Evolutionary conservation across 2,329 filamentous ascomycete species (phyloP).

Genomic region (Diatrype stigma): DNA sequence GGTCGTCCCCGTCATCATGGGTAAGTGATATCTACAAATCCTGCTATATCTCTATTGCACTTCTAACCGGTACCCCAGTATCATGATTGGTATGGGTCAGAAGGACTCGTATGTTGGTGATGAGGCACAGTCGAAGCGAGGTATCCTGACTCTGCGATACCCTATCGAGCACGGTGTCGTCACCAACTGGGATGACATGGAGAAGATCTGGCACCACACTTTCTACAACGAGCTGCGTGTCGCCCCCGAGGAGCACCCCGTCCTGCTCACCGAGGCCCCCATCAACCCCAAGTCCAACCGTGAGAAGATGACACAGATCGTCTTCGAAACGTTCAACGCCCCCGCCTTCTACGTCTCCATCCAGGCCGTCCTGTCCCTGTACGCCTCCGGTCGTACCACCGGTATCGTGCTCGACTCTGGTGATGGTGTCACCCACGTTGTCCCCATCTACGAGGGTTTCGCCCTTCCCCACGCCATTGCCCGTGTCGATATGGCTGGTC

Average conservation of each 20-base stretch:
- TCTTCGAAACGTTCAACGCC: conserved; percentile 99
- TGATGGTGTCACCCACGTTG: conserved; percentile 99
- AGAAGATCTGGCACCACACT: conserved; percentile 99
- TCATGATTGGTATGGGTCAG: conserved; percentile 99
- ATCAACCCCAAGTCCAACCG: conserved; percentile 99
- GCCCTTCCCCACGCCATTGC: conserved; percentile 99
- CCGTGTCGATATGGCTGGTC: conserved; percentile 99
- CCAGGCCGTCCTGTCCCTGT: conserved; percentile 97
- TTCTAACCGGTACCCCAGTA: conserved; percentile 56
- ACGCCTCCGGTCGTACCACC: conserved; percentile 99
- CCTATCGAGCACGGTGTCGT: conserved; percentile 99
- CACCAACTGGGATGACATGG: conserved; percentile 99
- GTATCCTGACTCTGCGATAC: conserved; percentile 99
- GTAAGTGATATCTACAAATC: conserved; percentile 54
- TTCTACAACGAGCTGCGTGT: conserved; percentile 99
- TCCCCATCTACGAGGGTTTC: conserved; percentile 99
- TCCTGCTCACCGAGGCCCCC: conserved; percentile 96
- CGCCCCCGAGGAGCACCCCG: conserved; percentile 98
- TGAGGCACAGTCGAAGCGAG: conserved; percentile 99
- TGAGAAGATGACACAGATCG: conserved; percentile 99
- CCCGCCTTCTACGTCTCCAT: conserved; percentile 99
- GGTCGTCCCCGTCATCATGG: conserved; percentile 99
- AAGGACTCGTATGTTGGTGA: conserved; percentile 99
- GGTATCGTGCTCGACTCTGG: conserved; percentile 99
- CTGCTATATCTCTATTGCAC: conserved; percentile 7